Evolutionary conservation across 192 early-diverging fungal genomes (phyloP).

Genomic region (Backusella sp.): DNA sequence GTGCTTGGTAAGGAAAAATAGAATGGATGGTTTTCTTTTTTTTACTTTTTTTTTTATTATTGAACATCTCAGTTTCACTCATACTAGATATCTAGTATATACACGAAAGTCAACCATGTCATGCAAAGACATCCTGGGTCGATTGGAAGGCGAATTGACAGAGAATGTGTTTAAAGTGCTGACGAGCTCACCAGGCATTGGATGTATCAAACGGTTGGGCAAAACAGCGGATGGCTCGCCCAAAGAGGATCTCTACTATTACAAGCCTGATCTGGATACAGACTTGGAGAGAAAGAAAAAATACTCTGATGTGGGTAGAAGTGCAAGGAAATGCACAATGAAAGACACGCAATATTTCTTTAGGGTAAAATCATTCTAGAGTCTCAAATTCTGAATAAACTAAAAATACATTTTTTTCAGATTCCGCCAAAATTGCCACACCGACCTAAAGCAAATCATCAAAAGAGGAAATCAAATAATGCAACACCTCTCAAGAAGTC

Average conservation of each 20-base stretch:
- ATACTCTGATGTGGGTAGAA: conserved; percentile 32
- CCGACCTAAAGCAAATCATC: conserved; percentile 22
- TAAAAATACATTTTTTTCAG: conserved; percentile 13
- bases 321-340: conserved; percentile 49
- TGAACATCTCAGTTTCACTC: conserved; percentile 9
- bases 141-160: conserved; percentile 21
- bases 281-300: conserved; percentile 40
- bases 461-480: conserved; percentile 1
- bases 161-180: conserved; percentile 27
- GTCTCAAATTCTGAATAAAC: neutral
- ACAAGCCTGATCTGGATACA: conserved; percentile 43
- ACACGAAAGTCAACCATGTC: conserved; percentile 53
- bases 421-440: conserved; percentile 50
- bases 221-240: conserved; percentile 49
- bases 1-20: conserved; percentile 7
- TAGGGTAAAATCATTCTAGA: conserved; percentile 27
- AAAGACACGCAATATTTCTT: conserved; percentile 49
- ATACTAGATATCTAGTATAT: conserved; percentile 27
- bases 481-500: neutral
- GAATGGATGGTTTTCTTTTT: neutral
- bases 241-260: conserved; percentile 46
- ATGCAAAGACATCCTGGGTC: conserved; percentile 32
- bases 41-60: neutral
- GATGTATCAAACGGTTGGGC: conserved; percentile 44
- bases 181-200: conserved; percentile 31